These are phyloP conservation scores for Angomonas deanei DNA, from an alignment of 208 protist species.

Conservation along the genomic window DNA sequence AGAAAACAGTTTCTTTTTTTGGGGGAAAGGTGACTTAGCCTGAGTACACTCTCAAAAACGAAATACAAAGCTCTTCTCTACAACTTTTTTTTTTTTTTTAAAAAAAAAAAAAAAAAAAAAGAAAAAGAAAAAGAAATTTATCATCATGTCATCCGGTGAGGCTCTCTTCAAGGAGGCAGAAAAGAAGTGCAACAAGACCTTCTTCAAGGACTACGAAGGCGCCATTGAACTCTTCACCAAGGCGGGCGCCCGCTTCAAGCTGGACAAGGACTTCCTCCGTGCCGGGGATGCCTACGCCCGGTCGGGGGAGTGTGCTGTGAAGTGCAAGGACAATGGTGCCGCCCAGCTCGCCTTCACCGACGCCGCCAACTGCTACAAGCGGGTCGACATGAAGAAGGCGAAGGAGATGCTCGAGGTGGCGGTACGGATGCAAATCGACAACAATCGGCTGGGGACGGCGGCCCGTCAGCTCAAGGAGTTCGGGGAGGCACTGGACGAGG, in stretches of 20 bases:
- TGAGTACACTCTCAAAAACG: background rate
- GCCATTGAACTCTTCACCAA: slow-evolving; percentile 78
- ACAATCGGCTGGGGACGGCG: slow-evolving; percentile 54
- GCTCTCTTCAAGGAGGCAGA: slow-evolving; percentile 57
- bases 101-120: slow-evolving; percentile 1
- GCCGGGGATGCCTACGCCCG: slow-evolving; percentile 72
- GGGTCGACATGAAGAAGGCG: slow-evolving; percentile 54
- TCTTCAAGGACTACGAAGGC: slow-evolving; percentile 81
- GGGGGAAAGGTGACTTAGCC: background rate
- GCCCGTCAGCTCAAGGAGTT: slow-evolving; percentile 68
- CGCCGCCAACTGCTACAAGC: slow-evolving; percentile 57
- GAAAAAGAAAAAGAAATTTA: slow-evolving; percentile 2
- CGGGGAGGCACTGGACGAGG: slow-evolving; percentile 54
- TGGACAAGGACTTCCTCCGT: slow-evolving; percentile 67
- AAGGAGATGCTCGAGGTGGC: slow-evolving; percentile 55
- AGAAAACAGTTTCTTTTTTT: too few relatives aligned
- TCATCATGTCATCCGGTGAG: slow-evolving; percentile 37
- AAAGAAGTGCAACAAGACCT: slow-evolving; percentile 69
- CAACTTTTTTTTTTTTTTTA: background rate
- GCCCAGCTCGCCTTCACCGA: slow-evolving; percentile 46
- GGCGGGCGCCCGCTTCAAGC: slow-evolving; percentile 61
- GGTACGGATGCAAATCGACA: slow-evolving; percentile 64
- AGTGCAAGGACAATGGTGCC: slow-evolving; percentile 37
- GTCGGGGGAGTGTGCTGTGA: slow-evolving; percentile 61
- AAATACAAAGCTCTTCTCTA: background rate